These are phyloP conservation scores for Rhodosorus marinus DNA, from an alignment of 23 red algal genomes.

Conservation along the genomic window DNA sequence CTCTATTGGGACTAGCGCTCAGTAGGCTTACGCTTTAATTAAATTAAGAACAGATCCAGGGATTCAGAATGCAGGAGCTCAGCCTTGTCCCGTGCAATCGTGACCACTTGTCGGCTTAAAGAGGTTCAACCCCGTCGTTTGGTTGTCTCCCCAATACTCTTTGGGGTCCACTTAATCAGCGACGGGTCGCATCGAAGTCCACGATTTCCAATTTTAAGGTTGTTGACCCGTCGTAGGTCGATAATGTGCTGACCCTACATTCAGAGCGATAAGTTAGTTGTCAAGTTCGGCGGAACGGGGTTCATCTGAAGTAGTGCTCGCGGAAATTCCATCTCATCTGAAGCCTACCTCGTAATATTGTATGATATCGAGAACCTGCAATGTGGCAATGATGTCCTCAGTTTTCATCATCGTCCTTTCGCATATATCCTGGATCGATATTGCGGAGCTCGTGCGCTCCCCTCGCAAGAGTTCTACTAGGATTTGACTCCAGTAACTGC, in stretches of 20 bases:
- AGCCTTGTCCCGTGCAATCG: too few relatives aligned
- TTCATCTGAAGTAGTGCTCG: too few relatives aligned
- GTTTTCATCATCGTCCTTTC: constrained; percentile 98
- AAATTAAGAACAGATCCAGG: too few relatives aligned
- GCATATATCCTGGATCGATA: constrained; percentile 64
- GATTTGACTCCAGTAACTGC: constrained; percentile 91
- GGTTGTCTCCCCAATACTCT: constrained; percentile 18
- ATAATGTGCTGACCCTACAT: constrained; percentile 96
- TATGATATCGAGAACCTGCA: constrained; percentile 81
- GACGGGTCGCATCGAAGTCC: constrained; percentile 71
- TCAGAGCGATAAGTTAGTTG: too few relatives aligned
- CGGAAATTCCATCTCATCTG: too few relatives aligned
- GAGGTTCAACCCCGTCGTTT: too few relatives aligned
- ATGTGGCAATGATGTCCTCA: constrained; percentile 86
- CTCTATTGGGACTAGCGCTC: too few relatives aligned
- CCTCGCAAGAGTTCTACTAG: constrained; percentile 74
- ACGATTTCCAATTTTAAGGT: constrained; percentile 71
- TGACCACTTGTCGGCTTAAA: too few relatives aligned
- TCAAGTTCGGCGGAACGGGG: too few relatives aligned
- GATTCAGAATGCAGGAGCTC: too few relatives aligned
- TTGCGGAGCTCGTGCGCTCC: constrained; percentile 8
- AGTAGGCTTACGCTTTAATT: too few relatives aligned
- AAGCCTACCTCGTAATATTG: constrained; percentile 99
- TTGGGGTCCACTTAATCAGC: constrained; percentile 71
- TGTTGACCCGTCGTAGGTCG: constrained; percentile 63